phyloP scores from a whole-genome alignment of 2,329 filamentous ascomycete genomes.

The Diplodia corticola region DNA sequence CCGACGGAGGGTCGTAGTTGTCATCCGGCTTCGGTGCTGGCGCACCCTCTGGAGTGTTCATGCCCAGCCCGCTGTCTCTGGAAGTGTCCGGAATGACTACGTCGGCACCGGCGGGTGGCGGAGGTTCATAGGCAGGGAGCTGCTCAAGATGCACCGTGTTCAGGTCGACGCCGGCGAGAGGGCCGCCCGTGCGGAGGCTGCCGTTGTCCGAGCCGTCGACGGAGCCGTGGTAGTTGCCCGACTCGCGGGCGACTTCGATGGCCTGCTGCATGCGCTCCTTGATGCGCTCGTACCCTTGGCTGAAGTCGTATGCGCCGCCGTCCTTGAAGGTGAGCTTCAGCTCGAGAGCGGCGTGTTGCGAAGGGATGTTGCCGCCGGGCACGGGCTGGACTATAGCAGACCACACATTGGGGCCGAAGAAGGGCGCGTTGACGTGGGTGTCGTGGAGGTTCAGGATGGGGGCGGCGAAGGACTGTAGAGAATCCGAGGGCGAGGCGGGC shows the following conservation, averaged over 20 bases:
- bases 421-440: constrained; percentile 81
- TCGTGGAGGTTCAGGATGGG: constrained; percentile 87
- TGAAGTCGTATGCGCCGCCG: constrained; percentile 91
- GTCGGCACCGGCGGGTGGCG: constrained; percentile 23
- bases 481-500: constrained; percentile 64
- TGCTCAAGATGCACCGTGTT: constrained; percentile 77
- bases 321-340: constrained; percentile 89
- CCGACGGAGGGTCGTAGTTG: constrained; percentile 57
- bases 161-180: constrained; percentile 54
- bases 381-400: constrained; percentile 77
- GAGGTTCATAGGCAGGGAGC: constrained; percentile 77
- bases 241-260: constrained; percentile 70
- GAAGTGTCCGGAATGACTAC: not conserved
- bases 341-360: constrained; percentile 71
- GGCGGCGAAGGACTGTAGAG: constrained; percentile 83
- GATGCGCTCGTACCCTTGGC: constrained; percentile 76
- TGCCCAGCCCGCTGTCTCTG: constrained; percentile 21
- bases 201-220: constrained; percentile 35
- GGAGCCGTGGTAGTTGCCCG: constrained; percentile 51
- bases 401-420: constrained; percentile 93
- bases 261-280: constrained; percentile 82
- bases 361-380: constrained; percentile 77
- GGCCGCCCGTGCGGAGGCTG: constrained; percentile 41
- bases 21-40: constrained; percentile 32
- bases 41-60: constrained; percentile 19